Conservation (phyloP, 1,284 basidiomycete genomes). For the Acaromyces ingoldii region DNA sequence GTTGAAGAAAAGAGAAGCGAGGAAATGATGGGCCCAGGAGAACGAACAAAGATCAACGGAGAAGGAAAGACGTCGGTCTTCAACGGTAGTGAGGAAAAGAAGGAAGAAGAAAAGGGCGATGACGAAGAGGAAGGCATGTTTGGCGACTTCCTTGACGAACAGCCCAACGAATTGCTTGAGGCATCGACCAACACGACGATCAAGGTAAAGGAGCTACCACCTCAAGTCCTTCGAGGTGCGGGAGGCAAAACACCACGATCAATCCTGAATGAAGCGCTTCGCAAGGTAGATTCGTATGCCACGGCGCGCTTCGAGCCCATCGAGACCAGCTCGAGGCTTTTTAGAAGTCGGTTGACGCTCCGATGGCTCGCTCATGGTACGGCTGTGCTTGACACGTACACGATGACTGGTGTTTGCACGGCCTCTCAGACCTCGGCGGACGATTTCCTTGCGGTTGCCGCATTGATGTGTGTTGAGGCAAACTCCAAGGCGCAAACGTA, state of each 20-base stretch:
- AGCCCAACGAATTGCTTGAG: constrained; percentile 65
- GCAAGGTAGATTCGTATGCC: constrained; percentile 65
- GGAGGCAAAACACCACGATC: constrained; percentile 40
- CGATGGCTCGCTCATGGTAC: constrained; percentile 21
- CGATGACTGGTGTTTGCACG: constrained; percentile 81
- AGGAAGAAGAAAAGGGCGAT: constrained; percentile 24
- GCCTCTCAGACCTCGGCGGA: constrained; percentile 73
- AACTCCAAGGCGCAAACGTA: too few species aligned
- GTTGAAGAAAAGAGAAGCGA: constrained; percentile 57
- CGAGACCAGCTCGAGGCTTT: constrained; percentile 24
- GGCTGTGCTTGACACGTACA: constrained; percentile 61
- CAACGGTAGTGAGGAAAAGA: too few species aligned
- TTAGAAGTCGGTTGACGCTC: constrained; percentile 36
- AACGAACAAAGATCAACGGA: too few species aligned
- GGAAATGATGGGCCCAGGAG: too few species aligned
- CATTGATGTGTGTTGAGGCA: constrained; percentile 60
- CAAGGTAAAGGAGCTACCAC: constrained; percentile 26
- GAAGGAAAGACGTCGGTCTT: too few species aligned
- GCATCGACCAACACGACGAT: constrained; percentile 20
- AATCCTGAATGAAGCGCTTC: constrained; percentile 41
- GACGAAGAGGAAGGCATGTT: constrained; percentile 64
- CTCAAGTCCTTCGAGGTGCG: constrained; percentile 26
- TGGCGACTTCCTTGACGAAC: constrained; percentile 69
- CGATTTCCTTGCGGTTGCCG: constrained; percentile 81
- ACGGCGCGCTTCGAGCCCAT: constrained; percentile 61